Conservation (phyloP, 768 basidiomycete genomes). For the Calocera viscosa region DNA sequence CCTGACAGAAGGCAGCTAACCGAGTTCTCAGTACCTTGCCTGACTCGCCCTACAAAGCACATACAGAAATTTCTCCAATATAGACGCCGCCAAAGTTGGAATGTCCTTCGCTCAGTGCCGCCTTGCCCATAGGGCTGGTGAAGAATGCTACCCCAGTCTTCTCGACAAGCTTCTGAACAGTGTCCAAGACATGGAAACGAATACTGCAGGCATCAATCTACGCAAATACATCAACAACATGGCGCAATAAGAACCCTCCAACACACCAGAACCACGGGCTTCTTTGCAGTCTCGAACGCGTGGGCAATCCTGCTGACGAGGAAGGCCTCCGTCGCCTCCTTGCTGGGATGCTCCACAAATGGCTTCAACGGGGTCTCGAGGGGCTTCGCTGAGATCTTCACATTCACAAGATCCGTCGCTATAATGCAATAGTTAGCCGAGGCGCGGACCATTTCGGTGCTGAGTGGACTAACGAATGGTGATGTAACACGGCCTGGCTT, state of each 20-base stretch:
- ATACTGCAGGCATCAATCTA: slow-evolving; percentile 64
- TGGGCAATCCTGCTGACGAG: slow-evolving; percentile 10
- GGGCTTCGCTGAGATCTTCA: slow-evolving; percentile 50
- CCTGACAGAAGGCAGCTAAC: slow-evolving; percentile 42
- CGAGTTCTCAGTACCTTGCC: slow-evolving; percentile 68
- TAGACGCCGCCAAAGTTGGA: slow-evolving; percentile 70
- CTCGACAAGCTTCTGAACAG: slow-evolving; percentile 48
- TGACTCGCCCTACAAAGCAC: neutral
- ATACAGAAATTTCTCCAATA: slow-evolving; percentile 14
- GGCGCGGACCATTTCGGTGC: neutral
- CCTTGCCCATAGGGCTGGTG: slow-evolving; percentile 71
- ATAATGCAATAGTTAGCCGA: slow-evolving; percentile 23
- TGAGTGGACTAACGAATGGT: neutral
- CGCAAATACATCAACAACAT: slow-evolving; percentile 17
- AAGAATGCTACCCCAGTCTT: slow-evolving; percentile 63
- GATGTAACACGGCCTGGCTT: neutral
- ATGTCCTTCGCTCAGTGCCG: slow-evolving; percentile 54
- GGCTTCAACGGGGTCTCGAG: slow-evolving; percentile 40
- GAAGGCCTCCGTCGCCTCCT: neutral
- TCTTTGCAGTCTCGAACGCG: slow-evolving; percentile 35
- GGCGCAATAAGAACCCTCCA: too few relatives aligned
- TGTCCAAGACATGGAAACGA: slow-evolving; percentile 53
- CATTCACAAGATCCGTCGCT: slow-evolving; percentile 68
- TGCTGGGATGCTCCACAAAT: neutral
- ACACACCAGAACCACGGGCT: slow-evolving; percentile 30